A percentile compares a stretch with the other conserved stretches of the same genome.
phyloP scores from a whole-genome alignment of 805 yeast genomes.

The Kluyveromyces nonfermentans region DNA sequence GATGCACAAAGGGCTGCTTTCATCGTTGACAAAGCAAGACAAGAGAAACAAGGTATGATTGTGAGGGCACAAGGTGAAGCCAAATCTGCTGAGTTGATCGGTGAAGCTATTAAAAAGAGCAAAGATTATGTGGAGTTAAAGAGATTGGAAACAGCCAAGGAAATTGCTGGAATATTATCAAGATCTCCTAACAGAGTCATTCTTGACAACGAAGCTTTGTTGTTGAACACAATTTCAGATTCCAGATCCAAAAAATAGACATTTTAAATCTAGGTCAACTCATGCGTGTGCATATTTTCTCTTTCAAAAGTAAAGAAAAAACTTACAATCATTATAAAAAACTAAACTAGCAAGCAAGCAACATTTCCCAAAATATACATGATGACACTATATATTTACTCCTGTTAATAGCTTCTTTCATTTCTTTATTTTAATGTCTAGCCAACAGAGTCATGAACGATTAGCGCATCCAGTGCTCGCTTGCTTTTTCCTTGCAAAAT shows the following conservation, averaged over 20 bases:
- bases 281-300: background rate
- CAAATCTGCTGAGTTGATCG: slow-evolving; percentile 92
- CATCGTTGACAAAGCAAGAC: slow-evolving; percentile 92
- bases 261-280: background rate
- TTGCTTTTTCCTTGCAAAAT: background rate
- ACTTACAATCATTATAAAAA: background rate
- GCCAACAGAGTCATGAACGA: too few species aligned
- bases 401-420: background rate
- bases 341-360: background rate
- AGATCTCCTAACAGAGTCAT: slow-evolving; percentile 85
- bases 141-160: slow-evolving; percentile 94
- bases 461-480: too few species aligned
- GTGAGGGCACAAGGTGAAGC: slow-evolving; percentile 99
- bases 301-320: background rate
- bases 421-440: too few species aligned
- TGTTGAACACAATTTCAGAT: slow-evolving; percentile 82
- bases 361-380: too few species aligned
- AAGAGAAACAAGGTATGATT: slow-evolving; percentile 94
- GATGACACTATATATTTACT: background rate
- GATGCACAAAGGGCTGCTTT: slow-evolving; percentile 99
- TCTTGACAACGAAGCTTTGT: slow-evolving; percentile 83
- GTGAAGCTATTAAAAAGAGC: slow-evolving; percentile 96
- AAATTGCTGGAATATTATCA: slow-evolving; percentile 79
- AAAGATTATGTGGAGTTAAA: slow-evolving; percentile 94
- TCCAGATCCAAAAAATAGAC: slow-evolving; percentile 38